Conservation (phyloP, 176 grass and related monocot genomes). For the Musa itinerans region DNA sequence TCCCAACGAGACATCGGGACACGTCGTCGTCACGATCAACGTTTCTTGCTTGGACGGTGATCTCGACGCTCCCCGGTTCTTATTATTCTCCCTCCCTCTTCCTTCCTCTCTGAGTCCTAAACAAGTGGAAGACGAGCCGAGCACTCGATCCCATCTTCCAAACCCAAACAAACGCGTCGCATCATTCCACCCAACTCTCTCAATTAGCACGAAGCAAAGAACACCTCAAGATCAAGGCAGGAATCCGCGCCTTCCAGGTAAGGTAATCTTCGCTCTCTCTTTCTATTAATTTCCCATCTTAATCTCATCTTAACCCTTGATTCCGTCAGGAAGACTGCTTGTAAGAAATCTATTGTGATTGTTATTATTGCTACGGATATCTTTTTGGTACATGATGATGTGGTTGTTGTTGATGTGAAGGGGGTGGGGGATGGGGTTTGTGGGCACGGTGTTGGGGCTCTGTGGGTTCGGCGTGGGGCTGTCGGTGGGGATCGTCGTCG, state of each 20-base stretch:
- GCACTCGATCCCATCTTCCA: conserved; percentile 3
- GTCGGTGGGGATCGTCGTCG: conserved; percentile 54
- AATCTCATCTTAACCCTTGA: neutral
- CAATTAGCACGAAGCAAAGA: neutral
- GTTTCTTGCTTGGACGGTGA: too few species aligned
- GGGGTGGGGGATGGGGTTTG: conserved; percentile 51
- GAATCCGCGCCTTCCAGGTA: neutral
- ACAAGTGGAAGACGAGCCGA: neutral
- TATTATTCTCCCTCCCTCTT: too few species aligned
- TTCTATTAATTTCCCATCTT: neutral
- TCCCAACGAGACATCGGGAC: too few species aligned
- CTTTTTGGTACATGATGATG: neutral
- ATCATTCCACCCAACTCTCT: neutral
- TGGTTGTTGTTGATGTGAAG: neutral
- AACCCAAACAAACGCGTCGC: conserved; percentile 1
- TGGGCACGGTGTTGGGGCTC: conserved; percentile 60
- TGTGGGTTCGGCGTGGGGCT: conserved; percentile 76
- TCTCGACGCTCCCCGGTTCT: too few species aligned
- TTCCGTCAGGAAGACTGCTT: neutral
- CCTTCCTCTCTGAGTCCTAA: neutral
- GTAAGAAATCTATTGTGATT: neutral
- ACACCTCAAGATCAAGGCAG: neutral
- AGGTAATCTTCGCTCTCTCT: neutral
- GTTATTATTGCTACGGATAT: neutral
- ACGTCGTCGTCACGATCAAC: too few species aligned